Conservation (phyloP, 2,329 filamentous ascomycete species). For the Penicillium sp. region DNA sequence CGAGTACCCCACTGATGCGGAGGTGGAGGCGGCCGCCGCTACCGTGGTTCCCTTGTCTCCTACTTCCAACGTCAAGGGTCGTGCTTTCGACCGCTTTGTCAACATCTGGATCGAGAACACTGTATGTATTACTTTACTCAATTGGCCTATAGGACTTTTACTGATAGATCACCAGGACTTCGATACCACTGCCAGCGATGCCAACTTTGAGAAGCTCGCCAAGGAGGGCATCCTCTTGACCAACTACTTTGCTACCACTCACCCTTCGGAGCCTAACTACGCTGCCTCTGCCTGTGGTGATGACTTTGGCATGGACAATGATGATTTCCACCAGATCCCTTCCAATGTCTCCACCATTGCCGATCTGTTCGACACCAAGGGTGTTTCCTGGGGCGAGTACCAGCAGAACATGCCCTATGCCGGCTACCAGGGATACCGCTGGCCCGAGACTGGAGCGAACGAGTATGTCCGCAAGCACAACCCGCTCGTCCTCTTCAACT, state of each 20-base stretch:
- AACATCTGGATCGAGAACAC: constrained; percentile 79
- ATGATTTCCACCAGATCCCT: constrained; percentile 59
- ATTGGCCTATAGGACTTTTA: constrained; percentile 32
- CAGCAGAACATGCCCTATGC: constrained; percentile 75
- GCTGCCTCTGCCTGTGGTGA: constrained; percentile 66
- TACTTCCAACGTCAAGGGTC: constrained; percentile 64
- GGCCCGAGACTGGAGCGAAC: constrained; percentile 64
- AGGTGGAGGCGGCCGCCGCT: constrained; percentile 42
- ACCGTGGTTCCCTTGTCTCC: constrained; percentile 62
- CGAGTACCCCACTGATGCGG: constrained; percentile 26
- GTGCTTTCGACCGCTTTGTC: constrained; percentile 69
- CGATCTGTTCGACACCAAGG: constrained; percentile 64
- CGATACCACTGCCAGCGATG: constrained; percentile 62
- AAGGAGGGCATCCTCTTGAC: constrained; percentile 59
- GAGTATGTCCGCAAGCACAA: constrained; percentile 86
- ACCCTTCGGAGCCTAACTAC: constrained; percentile 77
- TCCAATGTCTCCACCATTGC: constrained; percentile 65
- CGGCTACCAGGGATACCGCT: constrained; percentile 54
- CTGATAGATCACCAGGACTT: constrained; percentile 48
- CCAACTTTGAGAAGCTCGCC: constrained; percentile 30
- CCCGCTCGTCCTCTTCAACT: constrained; percentile 63
- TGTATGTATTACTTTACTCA: constrained; percentile 46
- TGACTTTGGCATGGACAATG: constrained; percentile 69
- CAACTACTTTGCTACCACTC: constrained; percentile 63
- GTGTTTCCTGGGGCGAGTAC: constrained; percentile 69